phyloP scores from a whole-genome alignment of 2,329 filamentous ascomycete species.

The Aspergillus nomiae region DNA sequence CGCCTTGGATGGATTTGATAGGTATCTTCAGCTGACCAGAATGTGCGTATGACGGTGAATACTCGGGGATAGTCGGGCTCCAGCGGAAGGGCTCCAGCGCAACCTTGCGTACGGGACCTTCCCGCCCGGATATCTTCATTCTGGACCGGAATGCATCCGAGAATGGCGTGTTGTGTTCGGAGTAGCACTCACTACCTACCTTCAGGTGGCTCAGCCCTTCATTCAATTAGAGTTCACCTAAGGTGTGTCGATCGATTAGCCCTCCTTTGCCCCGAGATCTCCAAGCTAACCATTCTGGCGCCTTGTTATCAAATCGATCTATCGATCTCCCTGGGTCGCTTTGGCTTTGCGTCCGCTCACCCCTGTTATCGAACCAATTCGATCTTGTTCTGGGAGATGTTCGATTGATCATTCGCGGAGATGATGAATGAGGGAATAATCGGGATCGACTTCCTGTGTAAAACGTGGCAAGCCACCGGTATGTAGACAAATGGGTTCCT shows the following conservation, averaged over 20 bases:
- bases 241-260: not conserved
- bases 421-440: no score
- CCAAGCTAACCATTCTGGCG: not conserved
- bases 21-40: conserved; percentile 1
- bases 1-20: not conserved
- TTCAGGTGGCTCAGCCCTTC: not conserved
- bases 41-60: not conserved
- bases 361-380: no score
- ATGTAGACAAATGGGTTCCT: no score
- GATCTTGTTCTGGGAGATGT: no score
- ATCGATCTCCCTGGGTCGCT: not conserved
- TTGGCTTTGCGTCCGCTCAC: no score
- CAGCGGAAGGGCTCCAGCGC: not conserved
- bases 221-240: not conserved
- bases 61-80: not conserved
- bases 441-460: no score
- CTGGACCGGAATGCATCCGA: not conserved
- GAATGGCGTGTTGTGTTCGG: not conserved
- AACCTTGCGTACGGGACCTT: not conserved
- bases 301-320: not conserved
- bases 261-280: conserved; percentile 1
- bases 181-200: not conserved
- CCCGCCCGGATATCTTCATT: not conserved
- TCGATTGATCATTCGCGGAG: no score
- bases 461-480: no score